Evolutionary conservation across 495 filamentous ascomycete genomes (phyloP).

Genomic region (Bombardia bombarda): DNA sequence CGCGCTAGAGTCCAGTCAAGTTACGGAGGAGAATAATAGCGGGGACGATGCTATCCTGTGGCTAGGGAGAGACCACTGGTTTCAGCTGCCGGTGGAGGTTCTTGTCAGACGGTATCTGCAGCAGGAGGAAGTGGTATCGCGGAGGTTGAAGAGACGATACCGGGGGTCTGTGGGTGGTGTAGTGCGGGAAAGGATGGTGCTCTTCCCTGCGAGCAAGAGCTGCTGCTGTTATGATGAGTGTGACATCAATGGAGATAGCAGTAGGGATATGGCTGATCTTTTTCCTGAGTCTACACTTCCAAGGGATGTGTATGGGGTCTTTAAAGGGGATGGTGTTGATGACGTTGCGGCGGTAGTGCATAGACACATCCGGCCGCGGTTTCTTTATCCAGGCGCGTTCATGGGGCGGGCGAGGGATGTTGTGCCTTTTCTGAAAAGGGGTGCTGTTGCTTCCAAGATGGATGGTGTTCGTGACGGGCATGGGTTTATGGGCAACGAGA

Average conservation of each 20-base stretch:
- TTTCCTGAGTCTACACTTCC: constrained; percentile 6
- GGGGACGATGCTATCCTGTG: constrained; percentile 4
- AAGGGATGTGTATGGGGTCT: constrained; percentile 1
- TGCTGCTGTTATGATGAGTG: background rate
- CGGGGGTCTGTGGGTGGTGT: background rate
- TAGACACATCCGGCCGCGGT: constrained; percentile 1
- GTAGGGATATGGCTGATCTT: background rate
- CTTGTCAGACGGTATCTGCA: constrained; percentile 6
- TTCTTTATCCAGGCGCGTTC: background rate
- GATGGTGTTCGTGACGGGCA: no score
- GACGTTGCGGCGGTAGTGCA: background rate
- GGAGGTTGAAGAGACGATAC: constrained; percentile 2
- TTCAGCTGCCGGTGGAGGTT: constrained; percentile 8
- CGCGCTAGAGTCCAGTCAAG: background rate
- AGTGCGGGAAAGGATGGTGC: background rate
- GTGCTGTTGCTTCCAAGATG: no score
- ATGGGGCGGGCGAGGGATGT: constrained; percentile 2
- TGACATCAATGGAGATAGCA: background rate
- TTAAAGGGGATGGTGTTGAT: background rate
- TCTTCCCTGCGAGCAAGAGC: constrained; percentile 4
- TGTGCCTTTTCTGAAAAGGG: background rate
- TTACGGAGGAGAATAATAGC: background rate
- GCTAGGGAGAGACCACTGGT: constrained; percentile 1
- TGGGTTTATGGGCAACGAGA: no score
- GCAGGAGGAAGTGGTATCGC: background rate